phyloP scores from a whole-genome alignment of 1,284 basidiomycete species.

The Tylopilus microsporus region DNA sequence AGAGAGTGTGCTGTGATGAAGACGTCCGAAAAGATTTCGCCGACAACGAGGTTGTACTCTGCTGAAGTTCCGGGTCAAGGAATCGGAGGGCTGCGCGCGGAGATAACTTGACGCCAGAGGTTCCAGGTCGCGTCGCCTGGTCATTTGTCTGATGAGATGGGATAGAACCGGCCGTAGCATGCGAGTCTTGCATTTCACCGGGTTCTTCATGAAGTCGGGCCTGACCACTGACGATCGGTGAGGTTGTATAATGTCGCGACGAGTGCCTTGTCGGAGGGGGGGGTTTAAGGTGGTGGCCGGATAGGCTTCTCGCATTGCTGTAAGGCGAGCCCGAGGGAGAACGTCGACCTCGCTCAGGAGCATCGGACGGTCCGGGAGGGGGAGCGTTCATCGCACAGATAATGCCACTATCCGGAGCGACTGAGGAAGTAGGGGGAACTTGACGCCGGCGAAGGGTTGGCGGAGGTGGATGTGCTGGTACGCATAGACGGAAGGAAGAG shows the following conservation, averaged over 20 bases:
- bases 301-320: slow-evolving; percentile 18
- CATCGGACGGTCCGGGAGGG: not conserved
- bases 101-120: not conserved
- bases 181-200: not conserved
- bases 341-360: not conserved
- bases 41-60: slow-evolving; percentile 12
- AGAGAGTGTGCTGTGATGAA: not conserved
- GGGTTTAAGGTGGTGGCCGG: slow-evolving; percentile 22
- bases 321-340: slow-evolving; percentile 21
- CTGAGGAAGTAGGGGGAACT: not conserved
- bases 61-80: not conserved
- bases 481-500: slow-evolving; percentile 5
- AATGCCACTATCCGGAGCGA: not conserved
- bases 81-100: not conserved
- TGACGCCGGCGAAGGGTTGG: not conserved
- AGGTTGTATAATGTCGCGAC: slow-evolving; percentile 6
- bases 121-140: not conserved
- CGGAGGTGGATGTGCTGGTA: not conserved
- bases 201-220: slow-evolving; percentile 21
- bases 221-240: slow-evolving; percentile 11
- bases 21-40: slow-evolving; percentile 1
- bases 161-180: not conserved
- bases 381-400: slow-evolving; percentile 22
- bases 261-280: slow-evolving; percentile 11
- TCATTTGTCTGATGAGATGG: not conserved